Percentiles rank a stretch among this genome's conserved stretches.
These are phyloP conservation scores for Manihot esculenta DNA, from an alignment of 441 rosid species.

Conservation along the genomic window DNA sequence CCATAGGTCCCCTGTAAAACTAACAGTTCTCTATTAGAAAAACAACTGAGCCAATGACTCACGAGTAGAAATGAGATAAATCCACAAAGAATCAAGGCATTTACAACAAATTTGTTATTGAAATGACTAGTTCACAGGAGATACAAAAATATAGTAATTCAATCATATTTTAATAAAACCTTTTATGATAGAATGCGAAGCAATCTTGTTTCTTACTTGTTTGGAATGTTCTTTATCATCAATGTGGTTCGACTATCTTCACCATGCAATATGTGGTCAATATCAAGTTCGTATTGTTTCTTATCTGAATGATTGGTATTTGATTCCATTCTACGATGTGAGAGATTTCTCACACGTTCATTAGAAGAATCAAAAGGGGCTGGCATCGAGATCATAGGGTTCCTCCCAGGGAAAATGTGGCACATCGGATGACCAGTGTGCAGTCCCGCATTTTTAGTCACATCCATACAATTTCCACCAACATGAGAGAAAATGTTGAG, in stretches of 20 bases:
- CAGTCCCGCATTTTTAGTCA: conserved; percentile 40
- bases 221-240: conserved; percentile 85
- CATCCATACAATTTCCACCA: conserved; percentile 46
- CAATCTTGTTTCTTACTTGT: conserved; percentile 47
- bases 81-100: not conserved
- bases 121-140: too few relatives aligned
- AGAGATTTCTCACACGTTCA: conserved; percentile 51
- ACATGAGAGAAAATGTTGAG: conserved; percentile 42
- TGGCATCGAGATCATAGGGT: conserved; percentile 44
- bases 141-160: too few relatives aligned
- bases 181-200: not conserved
- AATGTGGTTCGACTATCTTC: conserved; percentile 70
- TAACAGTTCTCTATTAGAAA: not conserved
- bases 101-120: not conserved
- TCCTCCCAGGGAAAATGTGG: conserved; percentile 50
- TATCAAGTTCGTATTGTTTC: conserved; percentile 68
- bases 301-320: conserved; percentile 55
- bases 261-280: conserved; percentile 59
- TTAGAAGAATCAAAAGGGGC: conserved; percentile 52
- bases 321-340: conserved; percentile 55
- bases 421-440: conserved; percentile 52
- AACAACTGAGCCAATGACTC: not conserved
- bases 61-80: not conserved
- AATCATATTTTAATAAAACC: not conserved
- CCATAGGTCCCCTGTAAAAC: not conserved